Conservation (phyloP, 169 alveolate genomes). For the Eimeria sp. region DNA sequence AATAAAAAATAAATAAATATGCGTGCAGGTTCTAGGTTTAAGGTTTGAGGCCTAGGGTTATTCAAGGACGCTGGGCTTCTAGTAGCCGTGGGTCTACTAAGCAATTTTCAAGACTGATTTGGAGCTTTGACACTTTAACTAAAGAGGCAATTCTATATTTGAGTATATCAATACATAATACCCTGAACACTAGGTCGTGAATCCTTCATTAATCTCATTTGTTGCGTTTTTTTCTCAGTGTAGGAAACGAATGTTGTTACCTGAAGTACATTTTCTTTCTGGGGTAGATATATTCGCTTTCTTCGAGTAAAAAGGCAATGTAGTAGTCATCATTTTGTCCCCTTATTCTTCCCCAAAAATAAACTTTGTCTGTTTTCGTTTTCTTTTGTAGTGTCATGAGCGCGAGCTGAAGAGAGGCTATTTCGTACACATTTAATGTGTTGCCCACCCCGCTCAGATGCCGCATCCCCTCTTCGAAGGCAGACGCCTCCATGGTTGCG, state of each 20-base stretch:
- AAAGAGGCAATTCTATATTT: too few relatives aligned
- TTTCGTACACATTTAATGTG: conserved; percentile 63
- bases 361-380: conserved; percentile 11
- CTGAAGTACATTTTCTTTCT: conserved; percentile 69
- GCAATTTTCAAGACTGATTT: background rate
- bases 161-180: background rate
- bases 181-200: too few relatives aligned
- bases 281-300: conserved; percentile 55
- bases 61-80: background rate
- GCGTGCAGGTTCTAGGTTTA: too few relatives aligned
- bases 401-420: conserved; percentile 30
- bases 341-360: conserved; percentile 68
- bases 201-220: background rate
- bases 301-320: conserved; percentile 49
- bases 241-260: background rate
- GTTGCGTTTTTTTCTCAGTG: background rate
- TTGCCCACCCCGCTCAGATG: conserved; percentile 34
- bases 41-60: background rate
- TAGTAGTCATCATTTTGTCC: conserved; percentile 67
- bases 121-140: too few relatives aligned
- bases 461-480: conserved; percentile 53
- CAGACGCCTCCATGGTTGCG: conserved; percentile 58
- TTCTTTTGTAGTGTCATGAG: conserved; percentile 31
- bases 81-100: background rate
- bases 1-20: too few relatives aligned